Conservation (phyloP, 164 flowering plant species). For the Protea cynaroides region DNA sequence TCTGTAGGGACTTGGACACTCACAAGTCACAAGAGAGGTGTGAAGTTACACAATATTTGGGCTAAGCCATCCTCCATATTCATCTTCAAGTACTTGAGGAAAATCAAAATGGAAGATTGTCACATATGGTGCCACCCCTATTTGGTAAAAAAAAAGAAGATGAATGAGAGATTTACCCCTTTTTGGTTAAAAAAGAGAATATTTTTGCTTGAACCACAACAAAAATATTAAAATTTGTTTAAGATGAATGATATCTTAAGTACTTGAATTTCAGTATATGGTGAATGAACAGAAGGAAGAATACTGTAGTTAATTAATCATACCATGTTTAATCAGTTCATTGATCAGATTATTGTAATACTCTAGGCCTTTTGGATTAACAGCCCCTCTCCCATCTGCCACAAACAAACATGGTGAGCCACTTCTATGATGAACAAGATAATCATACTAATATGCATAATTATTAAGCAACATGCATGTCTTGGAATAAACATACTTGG, state of each 20-base stretch:
- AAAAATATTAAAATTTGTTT: too few relatives aligned
- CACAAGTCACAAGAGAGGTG: too few relatives aligned
- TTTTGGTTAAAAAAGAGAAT: too few relatives aligned
- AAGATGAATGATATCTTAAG: too few relatives aligned
- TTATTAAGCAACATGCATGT: neutral
- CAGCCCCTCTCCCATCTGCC: conserved; percentile 37
- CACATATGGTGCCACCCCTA: conserved; percentile 31
- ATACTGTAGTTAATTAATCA: too few relatives aligned
- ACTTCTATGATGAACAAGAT: too few relatives aligned
- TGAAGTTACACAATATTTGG: conserved; percentile 23
- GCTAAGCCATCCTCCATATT: conserved; percentile 27
- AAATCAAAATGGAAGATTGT: conserved; percentile 25
- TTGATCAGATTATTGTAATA: conserved; percentile 45
- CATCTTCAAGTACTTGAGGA: conserved; percentile 32
- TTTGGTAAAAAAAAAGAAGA: neutral
- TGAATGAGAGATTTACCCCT: neutral
- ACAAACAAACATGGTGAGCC: neutral
- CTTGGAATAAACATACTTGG: conserved; percentile 27
- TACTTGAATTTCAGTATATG: too few relatives aligned
- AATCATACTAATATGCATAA: neutral
- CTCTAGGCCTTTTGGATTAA: conserved; percentile 33
- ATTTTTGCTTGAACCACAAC: too few relatives aligned
- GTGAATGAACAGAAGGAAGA: too few relatives aligned
- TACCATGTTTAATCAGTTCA: conserved; percentile 19
- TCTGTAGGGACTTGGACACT: neutral